phyloP scores from a whole-genome alignment of 139 green algal species.

The Picochlorum sp. region DNA sequence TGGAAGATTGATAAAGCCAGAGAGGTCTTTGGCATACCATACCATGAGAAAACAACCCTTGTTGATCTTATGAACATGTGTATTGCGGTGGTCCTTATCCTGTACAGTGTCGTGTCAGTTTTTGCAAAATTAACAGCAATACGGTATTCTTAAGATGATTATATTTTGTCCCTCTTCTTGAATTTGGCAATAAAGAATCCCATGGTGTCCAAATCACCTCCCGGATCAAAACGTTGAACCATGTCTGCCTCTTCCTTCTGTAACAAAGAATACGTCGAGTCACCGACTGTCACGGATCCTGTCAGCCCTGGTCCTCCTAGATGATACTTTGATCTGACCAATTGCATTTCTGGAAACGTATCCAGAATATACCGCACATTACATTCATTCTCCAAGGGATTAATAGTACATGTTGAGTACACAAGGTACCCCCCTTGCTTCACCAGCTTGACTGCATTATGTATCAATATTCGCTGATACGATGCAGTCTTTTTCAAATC shows the following conservation, averaged over 20 bases:
- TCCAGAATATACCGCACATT: slow-evolving; percentile 80
- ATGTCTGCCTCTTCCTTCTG: slow-evolving; percentile 43
- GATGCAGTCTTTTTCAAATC: slow-evolving; percentile 38
- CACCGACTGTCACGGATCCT: slow-evolving; percentile 8
- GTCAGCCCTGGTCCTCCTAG: slow-evolving; percentile 52
- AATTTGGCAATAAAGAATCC: slow-evolving; percentile 89
- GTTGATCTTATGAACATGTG: slow-evolving; percentile 20
- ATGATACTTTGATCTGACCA: slow-evolving; percentile 42
- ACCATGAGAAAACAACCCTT: background rate
- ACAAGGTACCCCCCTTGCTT: slow-evolving; percentile 68
- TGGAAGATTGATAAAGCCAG: slow-evolving; percentile 17
- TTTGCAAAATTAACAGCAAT: slow-evolving; percentile 10
- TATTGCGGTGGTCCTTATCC: slow-evolving; percentile 5
- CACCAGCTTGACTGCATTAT: slow-evolving; percentile 63
- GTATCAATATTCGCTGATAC: slow-evolving; percentile 71
- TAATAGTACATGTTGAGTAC: slow-evolving; percentile 85
- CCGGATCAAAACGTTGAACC: slow-evolving; percentile 81
- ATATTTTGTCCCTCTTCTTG: slow-evolving; percentile 27
- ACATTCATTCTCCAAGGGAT: slow-evolving; percentile 83
- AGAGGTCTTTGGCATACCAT: slow-evolving; percentile 7
- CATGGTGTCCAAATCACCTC: slow-evolving; percentile 57
- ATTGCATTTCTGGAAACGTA: slow-evolving; percentile 45
- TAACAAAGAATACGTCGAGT: slow-evolving; percentile 43
- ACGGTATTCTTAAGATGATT: background rate
- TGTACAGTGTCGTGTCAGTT: slow-evolving; percentile 10